Base-by-base conservation (phyloP, 2,329 filamentous ascomycete genomes). In the Diplodia seriata region DNA sequence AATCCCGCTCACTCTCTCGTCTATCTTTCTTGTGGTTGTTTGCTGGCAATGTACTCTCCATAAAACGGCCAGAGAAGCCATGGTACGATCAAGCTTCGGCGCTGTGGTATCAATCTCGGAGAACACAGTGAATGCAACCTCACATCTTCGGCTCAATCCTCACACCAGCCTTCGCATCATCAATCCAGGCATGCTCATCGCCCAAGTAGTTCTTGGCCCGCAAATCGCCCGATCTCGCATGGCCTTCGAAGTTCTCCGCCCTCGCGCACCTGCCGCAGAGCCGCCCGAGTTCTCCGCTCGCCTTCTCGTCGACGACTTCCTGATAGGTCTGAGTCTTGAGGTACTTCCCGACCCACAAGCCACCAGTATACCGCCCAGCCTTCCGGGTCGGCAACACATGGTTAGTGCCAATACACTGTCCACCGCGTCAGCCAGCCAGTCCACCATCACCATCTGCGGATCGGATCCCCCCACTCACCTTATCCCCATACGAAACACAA, bases 331-430 rank as follows among this genome's bases (percentile, higher is more conserved):
- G 76, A 0, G 84, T 86, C 40, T 80, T 78, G 18, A 86, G 75
- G 70, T 79, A 86, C 72, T 86, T 86, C n/a, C 84, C 84, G 2
- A 86, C 84, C 84, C 84, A 86, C 3, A 86, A 76, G 1, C 84
- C 84, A 2, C 84, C 84, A 0, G 84, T 86, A 70, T 83, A 86
- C 2, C 81, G 74, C 0, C 81, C 80, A 0, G 83, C 83, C 23
- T 79, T 79, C 1, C 79, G 76, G 0, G 84, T 86, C 0, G 85
- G 84, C 0, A 86, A 76, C 2, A 86, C 84, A 70, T 86, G 84
- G 71, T 86, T 86, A 2, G 84, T 86, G 1, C 84, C 84, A 68
- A 86, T 86, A 43, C 81, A 82, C 81, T 84, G 55, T 40, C 1
- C 31, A 26, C 31, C 20, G 33, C n/a, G 38, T 55, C 51, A 54